Base-by-base conservation (phyloP, 192 early-diverging fungal species). In the Mortierella claussenii region DNA sequence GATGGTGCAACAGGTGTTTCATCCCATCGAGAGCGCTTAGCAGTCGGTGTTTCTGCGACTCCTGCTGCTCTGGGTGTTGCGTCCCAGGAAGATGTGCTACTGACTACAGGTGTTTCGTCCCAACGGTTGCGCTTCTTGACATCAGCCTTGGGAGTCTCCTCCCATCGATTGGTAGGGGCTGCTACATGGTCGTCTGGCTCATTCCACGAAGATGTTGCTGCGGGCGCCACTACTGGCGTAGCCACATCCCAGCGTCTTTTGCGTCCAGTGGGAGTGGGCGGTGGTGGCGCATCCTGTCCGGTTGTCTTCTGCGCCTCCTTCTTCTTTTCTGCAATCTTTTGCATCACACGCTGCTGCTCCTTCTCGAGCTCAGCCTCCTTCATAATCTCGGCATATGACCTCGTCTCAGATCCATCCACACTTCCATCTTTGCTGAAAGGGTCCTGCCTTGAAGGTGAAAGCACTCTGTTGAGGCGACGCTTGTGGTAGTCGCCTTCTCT, bases 11-110 rank as follows among this genome's bases (percentile, higher is more conserved):
- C 88, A 10, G 96, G 97, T 0, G 97, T 99, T 66, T 95, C 95
- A 66, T 98, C 97, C 97, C 97, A 99, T 34, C 95, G 83, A 13
- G 96, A 97, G 55, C 92, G 88, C 60, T 96, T 95, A n/a, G 59
- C 42, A 0, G 65, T 55, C 4, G 73, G 73, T 23, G 73, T 76
- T 27, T 76, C 73, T 31, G 73, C 37, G 7, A 54, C 73, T 18
- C 84, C 85, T 17, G 90, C 69, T 12, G 80, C 82, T 46, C 80
- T 83, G 7, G 91, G 92, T 15, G 93, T 94, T 6, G 90, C 95
- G 52, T 94, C 96, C 92, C 90, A 94, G 11, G 88, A 65, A 21
- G 82, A 80, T 23, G 45, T 52, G 21, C 63, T 58, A 8, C 81
- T 80, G 27, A 85, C 88, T 0, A 89, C 91, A 3, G 93, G 93